phyloP scores from a whole-genome alignment of 345 rosid genomes.

The Bretschneidera sinensis region DNA sequence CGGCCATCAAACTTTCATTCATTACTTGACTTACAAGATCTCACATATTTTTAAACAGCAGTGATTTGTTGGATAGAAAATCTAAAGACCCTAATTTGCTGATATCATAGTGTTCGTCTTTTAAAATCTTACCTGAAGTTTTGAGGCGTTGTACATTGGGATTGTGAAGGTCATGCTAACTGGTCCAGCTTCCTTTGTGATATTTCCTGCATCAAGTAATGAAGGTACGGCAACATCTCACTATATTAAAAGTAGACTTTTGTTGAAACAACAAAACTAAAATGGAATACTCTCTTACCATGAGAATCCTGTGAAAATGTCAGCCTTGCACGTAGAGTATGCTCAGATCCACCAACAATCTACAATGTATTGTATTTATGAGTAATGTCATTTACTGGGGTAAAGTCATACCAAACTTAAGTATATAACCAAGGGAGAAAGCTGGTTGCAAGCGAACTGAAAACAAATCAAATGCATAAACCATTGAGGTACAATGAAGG shows the following conservation, averaged over 20 bases:
- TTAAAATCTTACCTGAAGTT: constrained; percentile 64
- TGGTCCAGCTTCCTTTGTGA: constrained; percentile 94
- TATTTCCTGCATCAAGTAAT: constrained; percentile 52
- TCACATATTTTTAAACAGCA: neutral
- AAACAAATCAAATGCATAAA: neutral
- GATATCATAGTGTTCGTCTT: no score
- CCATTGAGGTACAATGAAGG: neutral
- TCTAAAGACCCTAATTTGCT: no score
- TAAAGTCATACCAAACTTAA: neutral
- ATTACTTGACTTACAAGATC: no score
- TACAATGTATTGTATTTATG: constrained; percentile 12
- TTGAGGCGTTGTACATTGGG: constrained; percentile 93
- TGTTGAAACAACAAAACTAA: neutral
- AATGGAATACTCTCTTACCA: constrained; percentile 20
- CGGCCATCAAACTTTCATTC: no score
- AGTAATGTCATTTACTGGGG: constrained; percentile 1
- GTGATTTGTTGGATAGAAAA: no score
- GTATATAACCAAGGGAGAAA: neutral
- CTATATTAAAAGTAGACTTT: neutral
- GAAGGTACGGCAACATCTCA: no score
- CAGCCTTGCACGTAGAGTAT: constrained; percentile 48
- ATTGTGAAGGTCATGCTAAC: constrained; percentile 97
- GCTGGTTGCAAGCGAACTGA: neutral
- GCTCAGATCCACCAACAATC: constrained; percentile 53
- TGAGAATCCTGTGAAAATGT: constrained; percentile 46